phyloP scores from a whole-genome alignment of 2,329 filamentous ascomycete species.

The Triangularia setosa region DNA sequence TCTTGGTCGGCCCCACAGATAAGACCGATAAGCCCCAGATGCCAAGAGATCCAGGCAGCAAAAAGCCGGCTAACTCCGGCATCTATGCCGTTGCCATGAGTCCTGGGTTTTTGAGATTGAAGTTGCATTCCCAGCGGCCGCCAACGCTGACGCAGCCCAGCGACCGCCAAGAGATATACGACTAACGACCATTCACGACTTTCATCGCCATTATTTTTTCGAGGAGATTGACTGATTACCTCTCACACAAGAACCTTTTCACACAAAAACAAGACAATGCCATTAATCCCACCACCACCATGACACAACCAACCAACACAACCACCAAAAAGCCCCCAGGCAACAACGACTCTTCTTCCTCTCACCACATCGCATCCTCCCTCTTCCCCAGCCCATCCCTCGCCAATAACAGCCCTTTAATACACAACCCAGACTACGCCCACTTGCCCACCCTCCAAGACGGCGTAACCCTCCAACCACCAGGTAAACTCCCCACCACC shows the following conservation, averaged over 20 bases:
- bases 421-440: slow-evolving; percentile 8
- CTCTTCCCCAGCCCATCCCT: not conserved
- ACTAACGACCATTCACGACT: too few species aligned
- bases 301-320: not conserved
- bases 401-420: slow-evolving; percentile 12
- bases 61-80: not conserved
- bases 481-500: slow-evolving; percentile 20
- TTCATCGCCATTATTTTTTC: too few species aligned
- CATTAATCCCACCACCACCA: not conserved
- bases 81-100: not conserved
- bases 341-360: not conserved
- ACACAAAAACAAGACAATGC: not conserved
- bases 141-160: not conserved
- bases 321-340: not conserved
- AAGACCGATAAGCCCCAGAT: not conserved
- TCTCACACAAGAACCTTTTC: too few species aligned
- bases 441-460: slow-evolving; percentile 21
- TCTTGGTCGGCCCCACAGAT: not conserved
- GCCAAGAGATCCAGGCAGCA: not conserved
- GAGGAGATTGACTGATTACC: too few species aligned
- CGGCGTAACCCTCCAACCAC: slow-evolving; percentile 15
- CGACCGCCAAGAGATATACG: not conserved
- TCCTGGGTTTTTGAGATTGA: not conserved
- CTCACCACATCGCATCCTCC: not conserved
- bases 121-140: too few species aligned